Base-by-base conservation (phyloP, 495 filamentous ascomycete genomes). In the Evansstolkia leycettana region DNA sequence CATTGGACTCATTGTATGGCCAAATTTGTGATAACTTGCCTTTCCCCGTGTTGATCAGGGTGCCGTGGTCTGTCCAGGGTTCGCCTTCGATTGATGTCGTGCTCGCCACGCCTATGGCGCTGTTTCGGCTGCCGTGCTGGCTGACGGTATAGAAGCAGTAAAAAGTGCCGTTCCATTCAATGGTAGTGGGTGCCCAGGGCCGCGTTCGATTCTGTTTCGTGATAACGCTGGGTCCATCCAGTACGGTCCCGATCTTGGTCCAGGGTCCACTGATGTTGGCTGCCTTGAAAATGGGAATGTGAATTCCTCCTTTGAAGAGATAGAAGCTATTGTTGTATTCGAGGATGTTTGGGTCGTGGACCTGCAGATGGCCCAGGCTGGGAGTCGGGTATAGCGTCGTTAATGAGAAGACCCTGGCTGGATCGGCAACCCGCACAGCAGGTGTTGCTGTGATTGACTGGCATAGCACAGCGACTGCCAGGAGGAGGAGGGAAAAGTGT, bases 91-190 rank as follows among this genome's bases (percentile, higher is more conserved):
- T 46, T 8, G 54, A 67, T 1, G 62, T 51, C 0, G 72, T 75
- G 1, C 73, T 79, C n/a, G 81, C 84, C 17, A 84, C 60, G 11
- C 80, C 82, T 37, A 85, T 82, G 17, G 76, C 72, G 13, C 71
- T 76, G 46, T 68, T 56, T 34, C 79, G 75, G 3, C 62, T 69
- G 9, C 83, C 80, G 33, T 72, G 73, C 17, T 61, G 55, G 44
- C 67, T 74, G 28, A 86, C 67, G 0, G 76, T 62, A 57, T 87
- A 89, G 62, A 78, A 86, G 37, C 82, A 69, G 51, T 82, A 79
- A 56, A 84, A 85, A 0, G 57, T 63, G 10, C 51, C 57, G 19
- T 72, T 70, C 14, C 74, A 57, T 13, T 70, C 46, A 17, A 63
- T 42, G 6, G 81, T 70, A 30, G 80, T 80, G 0, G 82, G 82